Evolutionary conservation across 108 stramenopile genomes (phyloP).

Genomic region (Fragilaria radians): DNA sequence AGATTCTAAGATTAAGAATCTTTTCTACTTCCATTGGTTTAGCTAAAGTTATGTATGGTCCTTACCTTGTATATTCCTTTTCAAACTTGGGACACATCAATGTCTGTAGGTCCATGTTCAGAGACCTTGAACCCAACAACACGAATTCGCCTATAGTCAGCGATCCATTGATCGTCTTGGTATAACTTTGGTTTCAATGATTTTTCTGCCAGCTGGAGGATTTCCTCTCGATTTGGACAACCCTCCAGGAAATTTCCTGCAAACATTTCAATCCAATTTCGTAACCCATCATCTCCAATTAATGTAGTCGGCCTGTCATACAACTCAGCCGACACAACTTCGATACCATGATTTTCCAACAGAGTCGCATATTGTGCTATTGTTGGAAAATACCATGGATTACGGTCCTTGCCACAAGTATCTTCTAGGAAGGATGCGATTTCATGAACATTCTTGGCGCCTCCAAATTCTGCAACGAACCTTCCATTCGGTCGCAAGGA

Average conservation of each 20-base stretch:
- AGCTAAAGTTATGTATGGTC: too few species aligned
- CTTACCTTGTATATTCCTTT: too few species aligned
- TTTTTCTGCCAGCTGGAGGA: constrained; percentile 11
- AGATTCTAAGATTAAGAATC: too few species aligned
- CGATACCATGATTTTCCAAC: constrained; percentile 32
- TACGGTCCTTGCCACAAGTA: background rate
- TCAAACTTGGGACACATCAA: too few species aligned
- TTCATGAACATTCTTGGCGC: constrained; percentile 37
- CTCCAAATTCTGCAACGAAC: constrained; percentile 56
- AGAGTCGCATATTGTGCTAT: constrained; percentile 23
- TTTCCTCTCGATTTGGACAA: constrained; percentile 3
- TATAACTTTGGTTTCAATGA: background rate
- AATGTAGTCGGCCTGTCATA: constrained; percentile 29
- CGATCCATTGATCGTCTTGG: constrained; percentile 18
- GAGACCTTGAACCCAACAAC: too few species aligned
- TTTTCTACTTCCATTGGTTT: too few species aligned
- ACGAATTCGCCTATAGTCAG: constrained; percentile 37
- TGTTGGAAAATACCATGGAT: constrained; percentile 35
- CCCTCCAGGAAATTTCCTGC: constrained; percentile 18
- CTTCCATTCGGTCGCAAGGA: constrained; percentile 33
- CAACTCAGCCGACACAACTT: constrained; percentile 15
- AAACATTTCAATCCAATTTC: constrained; percentile 35
- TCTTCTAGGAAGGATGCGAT: constrained; percentile 13
- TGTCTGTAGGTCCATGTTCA: too few species aligned
- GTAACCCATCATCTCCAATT: constrained; percentile 18